phyloP scores from a whole-genome alignment of 179 eudicot species.

The Beta macrorhiza region DNA sequence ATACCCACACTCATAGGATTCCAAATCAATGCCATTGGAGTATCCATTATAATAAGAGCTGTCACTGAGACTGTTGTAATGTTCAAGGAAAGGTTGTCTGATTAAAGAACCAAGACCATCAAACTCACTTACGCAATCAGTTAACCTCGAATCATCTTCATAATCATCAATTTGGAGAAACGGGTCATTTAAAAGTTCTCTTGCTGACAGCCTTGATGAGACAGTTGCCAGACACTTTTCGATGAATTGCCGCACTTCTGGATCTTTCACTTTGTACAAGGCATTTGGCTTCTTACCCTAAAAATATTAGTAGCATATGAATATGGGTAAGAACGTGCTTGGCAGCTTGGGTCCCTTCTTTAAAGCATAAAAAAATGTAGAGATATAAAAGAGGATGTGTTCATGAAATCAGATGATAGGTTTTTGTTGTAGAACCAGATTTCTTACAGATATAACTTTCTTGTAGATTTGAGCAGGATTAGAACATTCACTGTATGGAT shows the following conservation, averaged over 20 bases:
- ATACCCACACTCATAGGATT: conserved; percentile 44
- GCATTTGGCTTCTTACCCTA: conserved; percentile 80
- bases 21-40: conserved; percentile 40
- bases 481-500: conserved; percentile 49
- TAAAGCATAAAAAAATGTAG: neutral
- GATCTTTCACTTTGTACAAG: conserved; percentile 68
- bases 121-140: conserved; percentile 41
- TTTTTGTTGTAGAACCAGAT: conserved; percentile 12
- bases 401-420: neutral
- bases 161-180: conserved; percentile 61
- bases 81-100: conserved; percentile 45
- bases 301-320: neutral
- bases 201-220: conserved; percentile 63
- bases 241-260: conserved; percentile 61
- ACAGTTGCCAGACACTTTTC: conserved; percentile 78
- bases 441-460: conserved; percentile 46
- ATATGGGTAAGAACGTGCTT: conserved; percentile 6
- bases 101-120: conserved; percentile 41
- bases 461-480: conserved; percentile 49
- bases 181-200: conserved; percentile 65
- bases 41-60: conserved; percentile 38
- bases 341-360: neutral
- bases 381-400: neutral
- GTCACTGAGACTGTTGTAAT: conserved; percentile 26
- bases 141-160: conserved; percentile 36